A percentile compares a stretch with the other conserved stretches of the same genome.
Conservation (phyloP, 176 grass and related monocot genomes). For the barley (Hordeum vulgare) region MorexV3_pseudomolecules_assembly NC_058520.1:538568294-538568793, state of each 20-base stretch:
- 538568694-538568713: conserved; percentile 84
- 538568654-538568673: conserved; percentile 55
- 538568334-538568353: conserved; percentile 49
- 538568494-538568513: conserved; percentile 15
- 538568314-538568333: conserved; percentile 41
- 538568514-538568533: conserved; percentile 25
- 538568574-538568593: neutral
- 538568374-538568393: too few relatives aligned
- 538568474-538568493: conserved; percentile 22
- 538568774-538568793: neutral
- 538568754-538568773: conserved; percentile 30
- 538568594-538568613: neutral
- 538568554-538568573: neutral
- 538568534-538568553: conserved; percentile 11
- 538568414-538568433: neutral
- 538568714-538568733: conserved; percentile 88
- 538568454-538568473: neutral
- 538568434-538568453: neutral
- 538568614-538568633: neutral
- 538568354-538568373: neutral
- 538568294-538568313: conserved; percentile 24
- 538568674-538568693: conserved; percentile 94
- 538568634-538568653: conserved; percentile 32
- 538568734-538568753: conserved; percentile 79
- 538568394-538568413: neutral